A percentile compares a stretch with the other conserved stretches of the same genome.
Conservation (phyloP, 2,329 filamentous ascomycete species). For the Colletotrichum ledebouriae region DNA sequence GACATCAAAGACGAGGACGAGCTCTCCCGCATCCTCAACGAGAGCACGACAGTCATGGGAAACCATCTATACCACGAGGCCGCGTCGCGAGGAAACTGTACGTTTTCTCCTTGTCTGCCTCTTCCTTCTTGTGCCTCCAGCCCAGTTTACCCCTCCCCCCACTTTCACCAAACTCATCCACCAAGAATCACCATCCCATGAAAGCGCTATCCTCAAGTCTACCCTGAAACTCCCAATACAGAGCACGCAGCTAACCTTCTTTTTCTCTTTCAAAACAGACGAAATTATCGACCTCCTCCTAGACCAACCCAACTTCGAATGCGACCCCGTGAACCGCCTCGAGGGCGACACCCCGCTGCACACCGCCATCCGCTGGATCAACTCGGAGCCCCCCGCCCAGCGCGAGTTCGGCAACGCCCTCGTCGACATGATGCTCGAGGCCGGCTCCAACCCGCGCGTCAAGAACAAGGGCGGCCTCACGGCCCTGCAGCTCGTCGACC, state of each 20-base stretch:
- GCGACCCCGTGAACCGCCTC: conserved; percentile 79
- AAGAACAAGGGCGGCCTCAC: conserved; percentile 81
- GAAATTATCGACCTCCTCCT: conserved; percentile 86
- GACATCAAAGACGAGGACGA: conserved; percentile 72
- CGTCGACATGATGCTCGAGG: conserved; percentile 85
- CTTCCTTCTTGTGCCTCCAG: background rate
- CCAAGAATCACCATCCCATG: no score
- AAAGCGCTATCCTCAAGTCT: no score
- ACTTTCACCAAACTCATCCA: background rate
- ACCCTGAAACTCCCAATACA: background rate
- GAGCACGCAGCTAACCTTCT: conserved; percentile 23
- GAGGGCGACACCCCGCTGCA: conserved; percentile 86
- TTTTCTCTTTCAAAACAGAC: conserved; percentile 60
- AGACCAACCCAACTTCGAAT: conserved; percentile 87
- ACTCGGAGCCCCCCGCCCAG: conserved; percentile 73
- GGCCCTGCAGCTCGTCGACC: conserved; percentile 80
- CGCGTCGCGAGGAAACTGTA: conserved; percentile 87
- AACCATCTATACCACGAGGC: conserved; percentile 93
- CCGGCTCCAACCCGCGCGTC: conserved; percentile 71
- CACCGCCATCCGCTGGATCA: conserved; percentile 82
- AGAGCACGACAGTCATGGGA: conserved; percentile 86
- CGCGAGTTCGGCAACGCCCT: conserved; percentile 75
- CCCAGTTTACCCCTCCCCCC: background rate
- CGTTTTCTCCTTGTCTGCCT: conserved; percentile 50
- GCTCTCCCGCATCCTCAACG: conserved; percentile 85